Evolutionary conservation across 2,329 filamentous ascomycete species (phyloP), one percentile per base, ranked within the genome.

Genomic region (Fusarium nelsonii): DNA sequence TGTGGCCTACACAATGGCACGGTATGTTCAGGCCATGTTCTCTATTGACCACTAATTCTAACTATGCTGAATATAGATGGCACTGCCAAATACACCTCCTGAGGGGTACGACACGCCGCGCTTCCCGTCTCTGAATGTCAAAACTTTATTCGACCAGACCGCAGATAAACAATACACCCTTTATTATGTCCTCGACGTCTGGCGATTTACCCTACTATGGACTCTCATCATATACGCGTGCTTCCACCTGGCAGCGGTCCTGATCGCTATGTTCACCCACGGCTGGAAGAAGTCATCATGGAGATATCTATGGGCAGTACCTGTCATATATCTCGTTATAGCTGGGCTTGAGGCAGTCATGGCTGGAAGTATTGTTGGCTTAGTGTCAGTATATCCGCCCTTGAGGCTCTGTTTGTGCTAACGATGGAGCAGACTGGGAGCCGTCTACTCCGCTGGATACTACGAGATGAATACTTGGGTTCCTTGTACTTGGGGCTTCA

Each of bases 381-480:
- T 94, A 52, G 82, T 97, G 92, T 95, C 75, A 79, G 92, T 81
- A 2, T 4, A 11, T 9, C 16, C 23, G 9, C 7, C 23, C 14
- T 16, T 39, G 11, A 53, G 10, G 43, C 12, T 7, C 18, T 9
- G 8, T 30, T 20, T 16, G 4, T 41, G 36, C 71, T 76, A 58
- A 76, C 59, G 3, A 36, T 48, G 11, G 2, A 7, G 11, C 16
- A 94, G 92, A 49, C 82, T 97, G 20, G 93, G 92, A 14, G 92
- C 91, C 10, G 88, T 95, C 36, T 97, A 97, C 76, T 87, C 89
- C 72, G 87, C 91, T 4, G 94, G 93, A 43, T 93, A 91, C 79
- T 97, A 95, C 77, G 85, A 90, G 74, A 96, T 97, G 93, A 95
- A 93, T 45, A 97, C 94, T 0, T 97, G 94, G 94, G 92, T 97